Percentiles rank a stretch among this genome's conserved stretches.
phyloP scores from a whole-genome alignment of 495 filamentous ascomycete genomes.

The Penicillium subrubescens region DNA sequence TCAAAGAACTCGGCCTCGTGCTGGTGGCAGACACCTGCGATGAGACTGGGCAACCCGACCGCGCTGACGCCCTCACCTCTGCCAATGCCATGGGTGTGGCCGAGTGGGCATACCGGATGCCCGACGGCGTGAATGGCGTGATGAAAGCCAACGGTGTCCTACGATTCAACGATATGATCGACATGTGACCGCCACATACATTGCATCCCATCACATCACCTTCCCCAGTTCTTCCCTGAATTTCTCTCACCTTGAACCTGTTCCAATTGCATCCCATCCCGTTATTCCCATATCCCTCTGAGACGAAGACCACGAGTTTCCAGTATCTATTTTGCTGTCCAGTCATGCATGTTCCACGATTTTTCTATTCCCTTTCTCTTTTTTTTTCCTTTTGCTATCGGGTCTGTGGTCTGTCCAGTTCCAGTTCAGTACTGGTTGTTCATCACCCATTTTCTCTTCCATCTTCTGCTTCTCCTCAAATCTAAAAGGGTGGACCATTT shows the following conservation, averaged over 20 bases:
- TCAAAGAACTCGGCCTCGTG: conserved; percentile 91
- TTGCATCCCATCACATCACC: neutral
- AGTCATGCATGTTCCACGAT: conserved; percentile 12
- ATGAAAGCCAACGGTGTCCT: conserved; percentile 84
- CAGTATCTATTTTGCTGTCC: conserved; percentile 15
- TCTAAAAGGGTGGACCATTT: conserved; percentile 1
- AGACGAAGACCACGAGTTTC: conserved; percentile 29
- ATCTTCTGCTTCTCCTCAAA: conserved; percentile 7
- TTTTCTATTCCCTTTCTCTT: conserved; percentile 14
- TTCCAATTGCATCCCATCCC: neutral
- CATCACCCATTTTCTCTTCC: conserved; percentile 1
- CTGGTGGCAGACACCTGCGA: conserved; percentile 85
- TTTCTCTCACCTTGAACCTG: conserved; percentile 14
- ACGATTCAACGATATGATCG: conserved; percentile 90
- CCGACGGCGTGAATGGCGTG: conserved; percentile 80
- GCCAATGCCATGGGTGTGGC: conserved; percentile 44
- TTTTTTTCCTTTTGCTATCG: conserved; percentile 2
- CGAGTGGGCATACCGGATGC: conserved; percentile 52
- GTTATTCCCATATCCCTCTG: conserved; percentile 6
- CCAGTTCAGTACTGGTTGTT: neutral
- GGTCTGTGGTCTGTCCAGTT: conserved; percentile 5
- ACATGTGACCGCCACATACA: conserved; percentile 61
- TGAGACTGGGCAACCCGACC: conserved; percentile 36
- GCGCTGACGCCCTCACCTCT: conserved; percentile 50
- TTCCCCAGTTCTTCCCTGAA: neutral